A percentile compares a stretch with the other conserved stretches of the same genome.
These are phyloP conservation scores for Fraxinus latifolia DNA, from an alignment of 305 asterid genomes.

Conservation along the genomic window DNA sequence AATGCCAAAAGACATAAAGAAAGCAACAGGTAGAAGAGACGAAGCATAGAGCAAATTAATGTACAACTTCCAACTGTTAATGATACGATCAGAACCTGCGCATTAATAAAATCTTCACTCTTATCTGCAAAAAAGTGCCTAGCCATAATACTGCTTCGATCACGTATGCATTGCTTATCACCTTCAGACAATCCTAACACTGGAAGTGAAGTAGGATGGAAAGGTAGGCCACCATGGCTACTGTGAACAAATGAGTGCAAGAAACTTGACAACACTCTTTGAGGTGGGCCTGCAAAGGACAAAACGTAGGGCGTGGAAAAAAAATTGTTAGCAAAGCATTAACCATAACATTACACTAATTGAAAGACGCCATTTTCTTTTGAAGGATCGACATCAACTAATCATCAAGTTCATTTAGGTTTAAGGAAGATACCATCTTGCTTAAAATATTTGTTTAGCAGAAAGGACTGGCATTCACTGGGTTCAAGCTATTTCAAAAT, in stretches of 20 bases:
- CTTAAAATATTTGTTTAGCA: conserved; percentile 13
- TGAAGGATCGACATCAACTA: background rate
- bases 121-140: conserved; percentile 96
- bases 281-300: conserved; percentile 82
- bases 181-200: conserved; percentile 89
- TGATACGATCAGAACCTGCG: conserved; percentile 60
- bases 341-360: background rate
- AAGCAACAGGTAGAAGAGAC: background rate
- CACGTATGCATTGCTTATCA: conserved; percentile 95
- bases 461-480: conserved; percentile 12
- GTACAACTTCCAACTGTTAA: conserved; percentile 23
- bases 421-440: conserved; percentile 1
- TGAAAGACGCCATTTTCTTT: background rate
- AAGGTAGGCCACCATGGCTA: conserved; percentile 68
- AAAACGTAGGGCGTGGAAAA: background rate
- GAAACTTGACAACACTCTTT: conserved; percentile 83
- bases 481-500: background rate
- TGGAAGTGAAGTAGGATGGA: conserved; percentile 84
- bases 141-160: conserved; percentile 99
- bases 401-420: conserved; percentile 1
- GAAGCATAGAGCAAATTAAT: background rate
- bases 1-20: background rate
- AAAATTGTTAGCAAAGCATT: conserved; percentile 22
- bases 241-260: conserved; percentile 94
- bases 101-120: conserved; percentile 80